Conservation (phyloP, 2,329 filamentous ascomycete species). For the Aspergillus oerlinghausenensis region DNA sequence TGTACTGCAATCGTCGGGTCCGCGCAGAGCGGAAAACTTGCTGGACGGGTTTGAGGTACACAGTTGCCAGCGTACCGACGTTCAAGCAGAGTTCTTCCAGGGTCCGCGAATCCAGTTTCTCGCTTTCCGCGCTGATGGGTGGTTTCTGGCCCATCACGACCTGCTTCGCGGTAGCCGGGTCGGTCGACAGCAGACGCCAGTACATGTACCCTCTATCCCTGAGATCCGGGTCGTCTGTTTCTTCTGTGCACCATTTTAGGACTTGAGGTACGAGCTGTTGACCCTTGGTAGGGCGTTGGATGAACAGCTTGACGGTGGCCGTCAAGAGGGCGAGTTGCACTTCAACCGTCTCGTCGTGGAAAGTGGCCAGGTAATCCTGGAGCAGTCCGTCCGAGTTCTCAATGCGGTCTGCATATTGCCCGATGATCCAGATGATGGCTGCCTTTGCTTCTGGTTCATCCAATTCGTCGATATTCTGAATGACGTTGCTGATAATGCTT, state of each 20-base stretch:
- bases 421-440: constrained; percentile 99
- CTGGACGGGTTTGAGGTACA: constrained; percentile 96
- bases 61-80: constrained; percentile 90
- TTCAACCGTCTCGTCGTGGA: constrained; percentile 90
- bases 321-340: constrained; percentile 92
- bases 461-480: constrained; percentile 91
- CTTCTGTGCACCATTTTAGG: constrained; percentile 96
- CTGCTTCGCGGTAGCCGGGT: constrained; percentile 77
- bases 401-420: constrained; percentile 94
- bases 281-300: constrained; percentile 90
- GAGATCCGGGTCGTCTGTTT: constrained; percentile 97
- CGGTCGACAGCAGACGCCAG: constrained; percentile 91
- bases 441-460: constrained; percentile 98
- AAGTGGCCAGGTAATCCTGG: constrained; percentile 91
- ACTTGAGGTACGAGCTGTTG: constrained; percentile 91
- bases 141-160: constrained; percentile 98
- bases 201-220: constrained; percentile 98
- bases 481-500: constrained; percentile 91
- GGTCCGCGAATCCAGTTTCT: constrained; percentile 84
- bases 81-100: constrained; percentile 97
- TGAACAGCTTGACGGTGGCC: constrained; percentile 95
- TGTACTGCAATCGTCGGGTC: constrained; percentile 72
- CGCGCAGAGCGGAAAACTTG: constrained; percentile 91
- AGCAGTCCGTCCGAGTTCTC: constrained; percentile 92
- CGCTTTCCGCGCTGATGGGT: constrained; percentile 90